phyloP scores from a whole-genome alignment of 2,329 filamentous ascomycete species.

The Karstenula rhodostoma region DNA sequence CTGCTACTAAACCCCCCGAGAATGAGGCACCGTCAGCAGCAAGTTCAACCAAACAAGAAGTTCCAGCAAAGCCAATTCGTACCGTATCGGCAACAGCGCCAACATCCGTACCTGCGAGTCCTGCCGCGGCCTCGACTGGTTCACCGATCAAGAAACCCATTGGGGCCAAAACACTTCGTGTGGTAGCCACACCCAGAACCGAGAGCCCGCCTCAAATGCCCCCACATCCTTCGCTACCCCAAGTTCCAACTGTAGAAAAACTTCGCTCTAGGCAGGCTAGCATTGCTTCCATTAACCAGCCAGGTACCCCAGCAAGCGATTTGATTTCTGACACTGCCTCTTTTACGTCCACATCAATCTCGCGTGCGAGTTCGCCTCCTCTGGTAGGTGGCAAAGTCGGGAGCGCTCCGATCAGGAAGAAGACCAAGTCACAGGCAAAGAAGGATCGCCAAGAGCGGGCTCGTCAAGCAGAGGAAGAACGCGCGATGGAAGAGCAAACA shows the following conservation, averaged over 20 bases:
- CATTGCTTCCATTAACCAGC: slow-evolving; percentile 67
- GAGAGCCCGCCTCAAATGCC: slow-evolving; percentile 61
- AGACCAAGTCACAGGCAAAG: slow-evolving; percentile 80
- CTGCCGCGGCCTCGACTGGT: slow-evolving; percentile 60
- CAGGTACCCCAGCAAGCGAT: slow-evolving; percentile 78
- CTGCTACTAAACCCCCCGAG: slow-evolving; percentile 41
- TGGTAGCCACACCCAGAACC: slow-evolving; percentile 71
- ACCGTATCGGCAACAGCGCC: slow-evolving; percentile 52
- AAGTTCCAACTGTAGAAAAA: slow-evolving; percentile 49
- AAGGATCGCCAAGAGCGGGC: slow-evolving; percentile 73
- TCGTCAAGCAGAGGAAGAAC: slow-evolving; percentile 69
- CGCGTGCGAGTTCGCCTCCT: slow-evolving; percentile 74
- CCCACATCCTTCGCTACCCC: slow-evolving; percentile 41
- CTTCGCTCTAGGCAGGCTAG: slow-evolving; percentile 61
- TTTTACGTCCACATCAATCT: slow-evolving; percentile 74
- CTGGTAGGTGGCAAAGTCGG: slow-evolving; percentile 69
- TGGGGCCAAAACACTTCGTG: slow-evolving; percentile 71
- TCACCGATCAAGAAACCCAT: slow-evolving; percentile 53
- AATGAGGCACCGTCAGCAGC: slow-evolving; percentile 27
- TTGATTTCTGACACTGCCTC: slow-evolving; percentile 79
- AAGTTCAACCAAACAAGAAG: slow-evolving; percentile 30
- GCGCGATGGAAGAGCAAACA: slow-evolving; percentile 54
- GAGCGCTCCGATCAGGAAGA: slow-evolving; percentile 71
- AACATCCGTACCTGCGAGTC: slow-evolving; percentile 59
- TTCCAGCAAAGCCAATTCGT: slow-evolving; percentile 35